Evolutionary conservation across 108 stramenopile species (phyloP), one percentile per base, ranked within the genome.

Genomic region (Cylindrotheca closterium): DNA sequence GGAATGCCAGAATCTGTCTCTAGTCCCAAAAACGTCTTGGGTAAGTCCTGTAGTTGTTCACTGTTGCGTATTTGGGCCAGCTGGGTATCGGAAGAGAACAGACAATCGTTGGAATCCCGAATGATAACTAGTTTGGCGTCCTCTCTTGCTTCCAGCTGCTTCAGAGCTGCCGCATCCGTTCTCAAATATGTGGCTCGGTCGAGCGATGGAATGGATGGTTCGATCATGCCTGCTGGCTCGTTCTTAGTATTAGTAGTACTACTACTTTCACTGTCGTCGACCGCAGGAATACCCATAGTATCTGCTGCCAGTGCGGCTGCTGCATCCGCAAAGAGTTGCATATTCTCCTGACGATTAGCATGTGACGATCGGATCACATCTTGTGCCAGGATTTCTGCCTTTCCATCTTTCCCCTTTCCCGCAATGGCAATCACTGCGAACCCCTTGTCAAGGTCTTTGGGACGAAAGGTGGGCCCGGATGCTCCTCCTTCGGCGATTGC

Each of bases 401-500:
- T 61, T 24, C 63, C 61, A 49, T 56, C 56, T 21, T 63, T 52
- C 2, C 46, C 34, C 24, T 71, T 50, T 48, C 79, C 87, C 4
- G 91, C 91, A 25, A 92, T 49, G 27, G 84, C 63, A 52, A 89
- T 61, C 8, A 80, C 88, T 19, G 88, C 73, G 78, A 92, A 92
- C 8, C 91, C 88, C 37, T 46, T 51, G n/a, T 71, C 67, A 61
- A 92, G 53, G 8, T 66, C 91, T 2, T 76, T 30, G 15, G 91
- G 91, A 33, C 75, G 63, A 76, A 92, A 92, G 8, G 91, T 89
- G 4, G 91, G 91, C 1, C 91, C 91, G 0, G 91, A 67, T 7
- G 91, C 91, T 26, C 91, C 91, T 1, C 82, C 87, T 70, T 92
- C 88, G 8, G 84, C 86, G 70, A 92, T 81, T 25, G 83, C 79